Conservation (phyloP, 2,329 filamentous ascomycete genomes). For the Colletotrichum eleusines region DNA sequence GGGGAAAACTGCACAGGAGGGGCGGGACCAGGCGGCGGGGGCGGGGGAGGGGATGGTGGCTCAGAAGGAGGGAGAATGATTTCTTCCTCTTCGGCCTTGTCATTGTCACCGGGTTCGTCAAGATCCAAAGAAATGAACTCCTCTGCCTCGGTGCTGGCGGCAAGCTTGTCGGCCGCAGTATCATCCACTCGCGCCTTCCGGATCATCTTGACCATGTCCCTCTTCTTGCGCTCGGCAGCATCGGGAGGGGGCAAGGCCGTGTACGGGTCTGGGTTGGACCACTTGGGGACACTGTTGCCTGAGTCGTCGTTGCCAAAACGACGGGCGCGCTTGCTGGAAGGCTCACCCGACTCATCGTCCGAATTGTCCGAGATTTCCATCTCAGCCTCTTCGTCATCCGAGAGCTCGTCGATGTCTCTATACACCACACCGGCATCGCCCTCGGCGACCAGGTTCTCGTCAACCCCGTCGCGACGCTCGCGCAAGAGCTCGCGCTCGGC, state of each 20-base stretch:
- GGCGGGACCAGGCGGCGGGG: constrained; percentile 21
- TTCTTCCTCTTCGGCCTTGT: constrained; percentile 53
- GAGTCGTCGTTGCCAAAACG: constrained; percentile 49
- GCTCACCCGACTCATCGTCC: constrained; percentile 54
- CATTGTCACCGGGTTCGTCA: constrained; percentile 61
- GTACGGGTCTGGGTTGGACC: constrained; percentile 97
- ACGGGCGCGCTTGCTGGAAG: constrained; percentile 59
- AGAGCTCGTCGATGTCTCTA: constrained; percentile 67
- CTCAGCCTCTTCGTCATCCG: constrained; percentile 72
- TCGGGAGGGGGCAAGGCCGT: constrained; percentile 86
- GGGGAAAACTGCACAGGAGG: constrained; percentile 8
- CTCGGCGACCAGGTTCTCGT: constrained; percentile 62
- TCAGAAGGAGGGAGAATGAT: constrained; percentile 38
- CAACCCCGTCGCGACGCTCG: constrained; percentile 52
- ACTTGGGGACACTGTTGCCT: constrained; percentile 73
- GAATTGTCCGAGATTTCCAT: constrained; percentile 72
- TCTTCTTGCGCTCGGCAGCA: constrained; percentile 74
- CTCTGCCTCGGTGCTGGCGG: constrained; percentile 69
- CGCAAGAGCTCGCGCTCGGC: constrained; percentile 63
- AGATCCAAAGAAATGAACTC: constrained; percentile 93
- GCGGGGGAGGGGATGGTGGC: constrained; percentile 32
- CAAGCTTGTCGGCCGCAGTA: constrained; percentile 57
- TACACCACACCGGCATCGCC: constrained; percentile 63
- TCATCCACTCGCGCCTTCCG: constrained; percentile 84
- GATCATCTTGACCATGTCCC: constrained; percentile 90